Evolutionary conservation across 2,329 filamentous ascomycete species (phyloP).

Genomic region (Epichloe hybrida): DNA sequence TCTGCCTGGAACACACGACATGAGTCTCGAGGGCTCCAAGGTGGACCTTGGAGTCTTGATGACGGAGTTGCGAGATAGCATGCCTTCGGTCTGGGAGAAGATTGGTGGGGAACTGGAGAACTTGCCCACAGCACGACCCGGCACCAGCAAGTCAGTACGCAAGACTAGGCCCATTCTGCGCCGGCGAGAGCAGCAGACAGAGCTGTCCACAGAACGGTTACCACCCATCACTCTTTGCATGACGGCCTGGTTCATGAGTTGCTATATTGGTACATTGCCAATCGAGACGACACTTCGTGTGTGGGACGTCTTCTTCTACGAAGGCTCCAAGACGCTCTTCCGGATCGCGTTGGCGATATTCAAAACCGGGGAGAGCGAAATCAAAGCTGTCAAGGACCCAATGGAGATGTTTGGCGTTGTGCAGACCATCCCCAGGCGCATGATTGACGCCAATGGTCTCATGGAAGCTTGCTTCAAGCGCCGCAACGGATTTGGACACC

Average conservation of each 20-base stretch:
- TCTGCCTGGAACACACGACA: conserved; percentile 82
- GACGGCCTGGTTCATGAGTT: conserved; percentile 96
- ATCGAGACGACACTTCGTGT: conserved; percentile 85
- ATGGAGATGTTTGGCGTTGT: conserved; percentile 96
- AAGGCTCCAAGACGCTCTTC: conserved; percentile 87
- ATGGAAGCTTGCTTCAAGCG: conserved; percentile 75
- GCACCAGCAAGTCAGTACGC: conserved; percentile 22
- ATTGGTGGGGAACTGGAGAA: conserved; percentile 66
- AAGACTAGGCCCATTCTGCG: conserved; percentile 25
- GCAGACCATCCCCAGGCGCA: conserved; percentile 66
- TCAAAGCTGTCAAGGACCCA: conserved; percentile 65
- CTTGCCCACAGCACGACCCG: conserved; percentile 23
- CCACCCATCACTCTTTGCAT: conserved; percentile 87
- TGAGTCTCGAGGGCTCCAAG: conserved; percentile 81
- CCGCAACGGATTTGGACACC: conserved; percentile 64
- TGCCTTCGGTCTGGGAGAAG: conserved; percentile 76
- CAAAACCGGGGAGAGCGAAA: conserved; percentile 72
- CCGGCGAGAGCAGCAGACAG: conserved; percentile 24
- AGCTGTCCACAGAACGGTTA: conserved; percentile 40
- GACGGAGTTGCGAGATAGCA: conserved; percentile 67
- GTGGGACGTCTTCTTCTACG: conserved; percentile 94
- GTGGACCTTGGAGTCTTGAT: conserved; percentile 90
- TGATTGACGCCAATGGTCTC: conserved; percentile 70
- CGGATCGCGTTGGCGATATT: conserved; percentile 84
- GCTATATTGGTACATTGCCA: conserved; percentile 84